Percentiles rank a stretch among this genome's conserved stretches.
Evolutionary conservation across 768 basidiomycete species (phyloP).

Genomic region (Omphalotus guepiniiformis): DNA sequence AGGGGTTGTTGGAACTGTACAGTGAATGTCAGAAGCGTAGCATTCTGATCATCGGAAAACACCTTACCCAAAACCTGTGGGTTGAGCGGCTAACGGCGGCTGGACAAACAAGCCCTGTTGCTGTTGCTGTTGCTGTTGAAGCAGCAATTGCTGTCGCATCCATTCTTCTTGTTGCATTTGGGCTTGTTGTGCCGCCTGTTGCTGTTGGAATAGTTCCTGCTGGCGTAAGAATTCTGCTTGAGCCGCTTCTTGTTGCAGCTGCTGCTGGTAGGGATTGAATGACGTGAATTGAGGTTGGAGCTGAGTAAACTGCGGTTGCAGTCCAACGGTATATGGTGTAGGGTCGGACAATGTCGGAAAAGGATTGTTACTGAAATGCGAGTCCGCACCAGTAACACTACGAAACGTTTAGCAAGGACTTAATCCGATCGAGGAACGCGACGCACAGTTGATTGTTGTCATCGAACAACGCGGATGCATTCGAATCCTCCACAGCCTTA

Average conservation of each 20-base stretch:
- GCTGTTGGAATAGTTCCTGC: constrained; percentile 30
- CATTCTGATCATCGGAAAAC: not conserved
- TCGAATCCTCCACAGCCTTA: constrained; percentile 68
- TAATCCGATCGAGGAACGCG: constrained; percentile 7
- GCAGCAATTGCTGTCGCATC: constrained; percentile 54
- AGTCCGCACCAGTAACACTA: constrained; percentile 29
- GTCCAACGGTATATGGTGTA: constrained; percentile 51
- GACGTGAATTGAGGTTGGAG: constrained; percentile 66
- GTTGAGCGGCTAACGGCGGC: constrained; percentile 47
- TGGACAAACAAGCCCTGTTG: constrained; percentile 43
- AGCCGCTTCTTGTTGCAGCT: constrained; percentile 84
- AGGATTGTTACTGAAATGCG: constrained; percentile 40
- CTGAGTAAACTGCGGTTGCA: constrained; percentile 47
- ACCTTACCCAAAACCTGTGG: constrained; percentile 73
- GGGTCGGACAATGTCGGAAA: constrained; percentile 60
- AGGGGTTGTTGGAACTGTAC: constrained; percentile 90
- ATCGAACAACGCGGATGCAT: constrained; percentile 77
- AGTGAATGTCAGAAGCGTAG: constrained; percentile 20
- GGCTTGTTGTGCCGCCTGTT: constrained; percentile 26
- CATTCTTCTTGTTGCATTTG: constrained; percentile 39
- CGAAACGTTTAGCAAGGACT: constrained; percentile 4
- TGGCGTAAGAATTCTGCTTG: constrained; percentile 75
- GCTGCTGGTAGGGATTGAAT: constrained; percentile 94
- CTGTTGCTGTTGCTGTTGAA: constrained; percentile 47
- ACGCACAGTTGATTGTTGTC: constrained; percentile 78